phyloP scores from a whole-genome alignment of 441 rosid genomes.

The Brassica hybrid region DNA sequence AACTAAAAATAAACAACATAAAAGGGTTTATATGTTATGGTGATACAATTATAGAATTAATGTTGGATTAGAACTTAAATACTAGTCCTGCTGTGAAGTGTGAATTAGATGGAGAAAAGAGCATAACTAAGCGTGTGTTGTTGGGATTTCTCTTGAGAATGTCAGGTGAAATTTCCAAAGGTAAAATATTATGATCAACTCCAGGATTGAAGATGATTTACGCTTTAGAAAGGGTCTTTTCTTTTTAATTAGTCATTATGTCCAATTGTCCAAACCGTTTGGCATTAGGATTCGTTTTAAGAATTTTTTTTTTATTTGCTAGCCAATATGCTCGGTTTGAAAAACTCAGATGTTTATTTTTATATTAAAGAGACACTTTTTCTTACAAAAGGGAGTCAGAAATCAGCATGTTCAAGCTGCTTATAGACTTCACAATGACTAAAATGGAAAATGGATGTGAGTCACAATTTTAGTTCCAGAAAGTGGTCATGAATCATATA shows the following conservation, averaged over 20 bases:
- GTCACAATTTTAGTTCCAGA: conserved; percentile 8
- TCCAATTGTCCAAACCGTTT: neutral
- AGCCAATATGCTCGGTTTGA: conserved; percentile 12
- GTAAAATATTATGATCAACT: neutral
- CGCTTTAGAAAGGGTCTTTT: conserved; percentile 27
- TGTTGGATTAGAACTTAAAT: conserved; percentile 27
- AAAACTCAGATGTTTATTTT: conserved; percentile 8
- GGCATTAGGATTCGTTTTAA: neutral
- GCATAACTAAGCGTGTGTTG: conserved; percentile 22
- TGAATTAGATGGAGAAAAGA: conserved; percentile 13
- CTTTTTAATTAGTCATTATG: neutral
- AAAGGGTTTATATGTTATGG: neutral
- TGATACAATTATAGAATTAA: neutral
- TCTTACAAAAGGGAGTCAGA: neutral
- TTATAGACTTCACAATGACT: neutral
- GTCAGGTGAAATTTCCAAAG: conserved; percentile 14
- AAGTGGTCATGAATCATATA: neutral
- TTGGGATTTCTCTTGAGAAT: neutral
- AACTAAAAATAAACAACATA: neutral
- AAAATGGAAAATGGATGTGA: neutral
- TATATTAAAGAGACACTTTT: neutral
- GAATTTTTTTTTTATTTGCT: neutral
- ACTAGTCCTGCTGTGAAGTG: neutral
- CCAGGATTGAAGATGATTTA: neutral
- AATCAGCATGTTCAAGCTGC: conserved; percentile 8